Base-by-base conservation (phyloP, 2,329 filamentous ascomycete species). In the Fusarium sp. region DNA sequence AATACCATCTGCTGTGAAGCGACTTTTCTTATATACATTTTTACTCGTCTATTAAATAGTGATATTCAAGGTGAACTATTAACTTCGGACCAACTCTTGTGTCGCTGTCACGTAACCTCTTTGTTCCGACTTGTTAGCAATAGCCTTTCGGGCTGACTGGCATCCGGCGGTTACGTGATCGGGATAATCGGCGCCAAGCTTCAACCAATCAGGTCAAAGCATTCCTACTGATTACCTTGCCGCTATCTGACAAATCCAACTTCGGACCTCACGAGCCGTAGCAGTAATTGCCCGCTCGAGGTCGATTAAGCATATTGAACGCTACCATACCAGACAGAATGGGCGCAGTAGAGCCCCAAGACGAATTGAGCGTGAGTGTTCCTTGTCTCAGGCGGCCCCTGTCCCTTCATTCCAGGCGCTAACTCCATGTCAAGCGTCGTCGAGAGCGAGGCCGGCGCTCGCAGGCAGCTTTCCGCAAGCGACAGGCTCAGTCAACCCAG, bases 151-250 rank as follows among this genome's bases (percentile, higher is more conserved):
- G 56, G 18, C n/a, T 31, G 13, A 57, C 8, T 21, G 13, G 4
- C 3, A 9, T 20, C 35, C n/a, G 12, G 10, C 35, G 60, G 60
- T 63, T 63, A 63, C 60, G 60, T 63, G 60, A 63, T 35, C 58
- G 42, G 48, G 6, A 10, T 4, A 43, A 38, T 18, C 4, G 4
- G 31, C 8, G 6, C 13, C 23, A 23, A 10, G 12, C 23, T 20
- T 35, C 28, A 33, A 6, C 49, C 23, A 9, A 24, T 42, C 15
- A 26, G 5, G 10, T 24, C 5, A 6, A 29, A 0, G 16, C 8
- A 43, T 52, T 2, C 7, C 8, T 7, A 24, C 35, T 52, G 26
- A 29, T n/a, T 23, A 13, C 38, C 2, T 24, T 7, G 0, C 29
- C 4, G 8, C 7, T 3, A 1, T 23, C 42, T 63, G n/a, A 63